Base-by-base conservation (phyloP, 495 filamentous ascomycete genomes). In the Chlorociboria aeruginascens region DNA sequence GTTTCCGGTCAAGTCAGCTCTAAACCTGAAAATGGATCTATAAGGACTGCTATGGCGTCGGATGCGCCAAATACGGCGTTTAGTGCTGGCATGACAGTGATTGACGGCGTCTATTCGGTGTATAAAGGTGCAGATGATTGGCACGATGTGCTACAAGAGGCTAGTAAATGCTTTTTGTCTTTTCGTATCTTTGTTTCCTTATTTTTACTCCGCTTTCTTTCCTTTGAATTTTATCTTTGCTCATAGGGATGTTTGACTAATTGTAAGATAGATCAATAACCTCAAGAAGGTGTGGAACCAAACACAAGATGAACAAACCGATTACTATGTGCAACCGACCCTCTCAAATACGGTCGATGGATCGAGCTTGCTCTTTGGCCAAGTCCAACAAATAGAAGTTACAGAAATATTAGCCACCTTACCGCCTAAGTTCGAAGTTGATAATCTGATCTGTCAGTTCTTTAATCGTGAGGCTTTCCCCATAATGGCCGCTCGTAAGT, bases 371-470 rank as follows among this genome's bases (percentile, higher is more conserved):
- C 37, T 59, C 7, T 50, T 36, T 32, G 54, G 50, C 6, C 51
- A 47, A 16, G 45, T 56, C 8, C 48, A 52, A 28, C 50, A 45
- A 11, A 36, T 57, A 7, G 40, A 43, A 13, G 39, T 57, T 29
- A 46, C 61, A 25, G 68, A 71, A 8, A 48, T 74, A 10, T 29
- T 74, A 9, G 61, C 59, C 34, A 46, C 64, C 34, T 52, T 75
- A n/a, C 68, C 73, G 8, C 41, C 62, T 8, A 67, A 64, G 28
- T 37, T 57, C 2, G 50, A 68, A 4, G 54, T 62, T 39, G 70
- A 70, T 36, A 58, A 65, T 42, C 45, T 76, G 34, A 63, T 73
- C 40, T 62, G 63, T 44, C 62, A 66, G 30, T 76, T 73, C 52
- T 73, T 76, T 49, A 64, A 66, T 35, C 25, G 34, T 2, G 14